phyloP scores from a whole-genome alignment of 2,329 filamentous ascomycete species.

The Fusarium xylarioides region DNA sequence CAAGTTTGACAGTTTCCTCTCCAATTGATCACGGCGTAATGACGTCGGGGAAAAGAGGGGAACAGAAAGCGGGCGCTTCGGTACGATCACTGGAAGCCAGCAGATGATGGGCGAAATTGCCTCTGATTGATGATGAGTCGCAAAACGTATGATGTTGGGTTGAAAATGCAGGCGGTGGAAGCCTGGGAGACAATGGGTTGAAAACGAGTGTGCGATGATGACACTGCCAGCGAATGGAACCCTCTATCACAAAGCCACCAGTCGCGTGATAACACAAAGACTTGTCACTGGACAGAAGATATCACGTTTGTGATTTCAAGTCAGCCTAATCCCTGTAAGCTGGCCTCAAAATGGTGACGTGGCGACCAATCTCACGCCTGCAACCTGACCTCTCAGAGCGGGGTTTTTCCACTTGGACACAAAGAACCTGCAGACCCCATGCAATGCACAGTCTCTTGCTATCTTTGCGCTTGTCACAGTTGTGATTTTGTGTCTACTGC shows the following conservation, averaged over 20 bases:
- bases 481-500: neutral
- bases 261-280: neutral
- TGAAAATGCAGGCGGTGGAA: neutral
- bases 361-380: neutral
- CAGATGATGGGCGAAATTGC: neutral
- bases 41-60: neutral
- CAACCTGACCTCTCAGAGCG: neutral
- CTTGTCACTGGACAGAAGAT: neutral
- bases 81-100: neutral
- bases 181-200: neutral
- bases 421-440: neutral
- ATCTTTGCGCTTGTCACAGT: neutral
- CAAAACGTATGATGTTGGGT: neutral
- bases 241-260: neutral
- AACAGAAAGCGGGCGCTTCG: neutral
- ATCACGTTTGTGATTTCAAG: slow-evolving; percentile 1
- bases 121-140: neutral
- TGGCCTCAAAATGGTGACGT: slow-evolving; percentile 2
- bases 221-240: neutral
- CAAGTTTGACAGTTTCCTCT: neutral
- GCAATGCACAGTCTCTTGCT: neutral
- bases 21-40: neutral
- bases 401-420: neutral
- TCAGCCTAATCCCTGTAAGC: neutral
- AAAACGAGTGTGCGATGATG: neutral